Evolutionary conservation across 129 eudicot genomes (phyloP), one percentile per base, ranked within the genome.

Genomic region (Tagetes patula): DNA sequence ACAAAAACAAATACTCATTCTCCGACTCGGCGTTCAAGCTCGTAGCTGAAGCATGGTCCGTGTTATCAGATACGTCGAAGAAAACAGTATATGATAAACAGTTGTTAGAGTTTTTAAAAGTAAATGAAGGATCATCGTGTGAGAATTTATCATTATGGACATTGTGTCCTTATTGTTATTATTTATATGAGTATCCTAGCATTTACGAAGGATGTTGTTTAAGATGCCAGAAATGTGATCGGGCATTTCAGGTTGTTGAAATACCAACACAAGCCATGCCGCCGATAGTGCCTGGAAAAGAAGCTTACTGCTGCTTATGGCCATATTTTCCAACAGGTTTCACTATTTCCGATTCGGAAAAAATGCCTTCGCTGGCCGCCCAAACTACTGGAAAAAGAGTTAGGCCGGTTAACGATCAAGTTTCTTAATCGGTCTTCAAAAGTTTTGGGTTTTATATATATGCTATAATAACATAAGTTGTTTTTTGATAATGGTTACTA

Each of bases 151-250:
- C 27, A 20, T 84, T 87, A 37, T 93, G 98, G 98, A 93, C 95
- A 3, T 67, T 82, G 39, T 93, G 98, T 70, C 96, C 96, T 20
- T 93, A 86, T 66, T 93, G 96, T 72, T 87, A 82, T 55, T 70
- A 87, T 54, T 8, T 93, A 70, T 93, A 73, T 41, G 95, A 93
- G 89, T 93, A 87, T 53, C 85, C 96, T 31, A 82, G 82, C 74
- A 65, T 63, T 20, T 93, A 77, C 40, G 83, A 70, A 2, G 95
- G 84, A 0, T 93, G 88, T 69, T 82, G 90, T 69, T 67, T 89
- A 65, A 76, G 89, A 55, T 93, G 98, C 45, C 78, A 73, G 78
- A 84, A 84, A 31, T 93, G 98, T 40, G 65, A 79, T 49, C 84
- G 86, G 58, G 95, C 96, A 3, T 84, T 89, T 70, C 86, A 89